A percentile compares a stretch with the other conserved stretches of the same genome.
phyloP scores from a whole-genome alignment of 768 basidiomycete species.

The Boletus vermiculosoides region DNA sequence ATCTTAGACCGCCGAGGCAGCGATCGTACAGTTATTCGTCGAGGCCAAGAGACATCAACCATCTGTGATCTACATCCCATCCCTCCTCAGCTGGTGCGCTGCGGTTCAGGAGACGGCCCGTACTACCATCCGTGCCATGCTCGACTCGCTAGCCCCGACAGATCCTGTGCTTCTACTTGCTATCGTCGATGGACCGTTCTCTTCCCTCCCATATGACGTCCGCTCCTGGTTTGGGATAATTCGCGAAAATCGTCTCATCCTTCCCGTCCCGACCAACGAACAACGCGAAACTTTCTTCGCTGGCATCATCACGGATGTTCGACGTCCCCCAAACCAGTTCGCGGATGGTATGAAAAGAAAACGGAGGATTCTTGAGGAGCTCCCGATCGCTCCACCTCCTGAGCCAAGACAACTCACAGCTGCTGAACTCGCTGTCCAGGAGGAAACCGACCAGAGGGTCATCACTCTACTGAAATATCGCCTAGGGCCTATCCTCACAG shows the following conservation, averaged over 20 bases:
- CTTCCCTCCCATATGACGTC: conserved; percentile 76
- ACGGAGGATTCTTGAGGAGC: conserved; percentile 79
- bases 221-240: conserved; percentile 86
- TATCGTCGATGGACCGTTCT: conserved; percentile 75
- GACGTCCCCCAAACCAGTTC: conserved; percentile 80
- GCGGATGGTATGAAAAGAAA: conserved; percentile 84
- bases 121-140: conserved; percentile 83
- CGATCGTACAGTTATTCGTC: conserved; percentile 90
- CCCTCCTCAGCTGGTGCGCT: conserved; percentile 80
- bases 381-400: conserved; percentile 87
- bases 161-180: conserved; percentile 94
- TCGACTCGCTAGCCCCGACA: conserved; percentile 86
- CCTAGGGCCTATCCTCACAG: conserved; percentile 85
- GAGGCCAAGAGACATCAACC: conserved; percentile 98
- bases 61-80: conserved; percentile 92
- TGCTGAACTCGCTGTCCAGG: conserved; percentile 79
- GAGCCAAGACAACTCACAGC: conserved; percentile 80
- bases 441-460: conserved; percentile 75
- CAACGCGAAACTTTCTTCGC: conserved; percentile 78
- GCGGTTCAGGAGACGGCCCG: conserved; percentile 83
- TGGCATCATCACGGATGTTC: conserved; percentile 64
- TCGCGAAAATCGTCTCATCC: conserved; percentile 69
- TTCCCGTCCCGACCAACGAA: conserved; percentile 49
- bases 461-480: conserved; percentile 83
- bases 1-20: conserved; percentile 79